Conservation (phyloP, 1,284 basidiomycete genomes). For the Stygiomarasmius scandens region DNA sequence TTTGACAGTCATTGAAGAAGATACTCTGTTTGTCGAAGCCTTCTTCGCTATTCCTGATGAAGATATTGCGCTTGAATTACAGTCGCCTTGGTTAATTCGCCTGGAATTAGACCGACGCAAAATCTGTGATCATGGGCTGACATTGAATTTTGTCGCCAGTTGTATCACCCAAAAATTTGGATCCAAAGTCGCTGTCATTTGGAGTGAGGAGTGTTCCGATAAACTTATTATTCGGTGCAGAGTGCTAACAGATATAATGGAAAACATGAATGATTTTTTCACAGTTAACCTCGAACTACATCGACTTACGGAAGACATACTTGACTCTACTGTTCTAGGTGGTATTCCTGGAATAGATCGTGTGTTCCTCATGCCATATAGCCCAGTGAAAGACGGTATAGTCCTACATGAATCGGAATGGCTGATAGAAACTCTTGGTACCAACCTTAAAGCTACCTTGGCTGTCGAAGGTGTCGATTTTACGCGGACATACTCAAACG, state of each 20-base stretch:
- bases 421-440: constrained; percentile 97
- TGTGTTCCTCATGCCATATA: constrained; percentile 91
- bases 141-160: constrained; percentile 94
- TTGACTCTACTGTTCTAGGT: constrained; percentile 91
- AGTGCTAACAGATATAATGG: constrained; percentile 94
- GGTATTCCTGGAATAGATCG: constrained; percentile 91
- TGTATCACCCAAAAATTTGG: constrained; percentile 95
- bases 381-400: constrained; percentile 70
- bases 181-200: constrained; percentile 96
- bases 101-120: constrained; percentile 96
- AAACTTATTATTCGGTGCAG: constrained; percentile 97
- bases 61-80: constrained; percentile 89
- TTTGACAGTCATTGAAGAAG: constrained; percentile 96
- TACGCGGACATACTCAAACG: constrained; percentile 93
- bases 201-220: constrained; percentile 98
- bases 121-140: constrained; percentile 96
- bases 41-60: constrained; percentile 99
- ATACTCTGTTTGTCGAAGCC: constrained; percentile 94
- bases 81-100: constrained; percentile 97
- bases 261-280: constrained; percentile 71
- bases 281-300: constrained; percentile 98
- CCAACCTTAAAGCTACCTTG: constrained; percentile 93
- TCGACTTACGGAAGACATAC: constrained; percentile 94
- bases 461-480: constrained; percentile 95
- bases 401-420: constrained; percentile 79